Evolutionary conservation across 208 protist genomes (phyloP), one percentile per base, ranked within the genome.

Genomic region (Trypanosoma grayi): DNA sequence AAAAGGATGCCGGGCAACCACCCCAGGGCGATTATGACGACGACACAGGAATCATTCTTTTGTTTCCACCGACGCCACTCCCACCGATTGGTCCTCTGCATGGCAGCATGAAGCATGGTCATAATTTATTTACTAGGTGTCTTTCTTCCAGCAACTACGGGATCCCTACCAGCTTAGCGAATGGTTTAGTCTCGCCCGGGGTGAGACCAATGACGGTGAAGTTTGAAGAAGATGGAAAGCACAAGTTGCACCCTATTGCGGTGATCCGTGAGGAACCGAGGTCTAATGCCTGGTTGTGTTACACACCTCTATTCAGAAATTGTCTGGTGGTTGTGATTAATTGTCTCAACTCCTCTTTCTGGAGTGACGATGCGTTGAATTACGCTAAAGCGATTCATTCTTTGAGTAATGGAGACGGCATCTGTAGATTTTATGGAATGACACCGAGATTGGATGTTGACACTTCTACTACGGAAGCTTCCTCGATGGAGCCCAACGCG

Each of bases 391-490:
- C 27, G 10, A 43, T 39, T 43, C 34, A 20, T 7, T 40, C 7
- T 24, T 3, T 56, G 3, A 56, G 24, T 18, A 37, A 4, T 24
- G 43, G 33, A 56, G 31, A 51, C n/a, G 25, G 50, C 24, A 43
- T 56, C 16, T 37, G 11, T 39, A 24, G 43, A 39, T 39, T 11
- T 43, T 56, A 30, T 43, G 50, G 50, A 56, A 56, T 41, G 34
- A 56, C n/a, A 20, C n/a, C 50, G 7, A 1, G 2, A 41, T 24
- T 28, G 11, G 50, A 56, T 13, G 18, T 25, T 41, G 27, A 33
- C 7, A 5, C 8, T 43, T 2, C 33, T 43, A 4, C n/a, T 40
- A 1, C 18, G 27, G 33, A 4, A 28, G 2, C 13, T 7, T 24
- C 27, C 25, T 16, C 50, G 8, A 52, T 31, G 25, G 27, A 31